Evolutionary conservation across 441 rosid species (phyloP).

Genomic region (Caryocar brasiliense): DNA sequence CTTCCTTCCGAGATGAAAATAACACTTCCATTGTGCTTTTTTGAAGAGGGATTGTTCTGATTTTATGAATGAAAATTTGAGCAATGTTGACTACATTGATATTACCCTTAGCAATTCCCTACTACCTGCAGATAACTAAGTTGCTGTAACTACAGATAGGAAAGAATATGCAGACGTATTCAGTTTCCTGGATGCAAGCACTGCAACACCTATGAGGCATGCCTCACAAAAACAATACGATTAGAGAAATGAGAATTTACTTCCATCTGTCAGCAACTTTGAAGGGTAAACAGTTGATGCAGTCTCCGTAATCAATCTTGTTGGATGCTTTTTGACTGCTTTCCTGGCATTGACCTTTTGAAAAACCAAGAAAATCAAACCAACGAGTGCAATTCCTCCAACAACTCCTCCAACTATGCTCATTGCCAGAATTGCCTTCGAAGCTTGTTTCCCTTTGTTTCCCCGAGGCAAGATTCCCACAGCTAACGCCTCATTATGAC

Average conservation of each 20-base stretch:
- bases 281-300: constrained; percentile 73
- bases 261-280: constrained; percentile 74
- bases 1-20: too few relatives aligned
- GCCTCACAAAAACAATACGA: too few relatives aligned
- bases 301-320: constrained; percentile 56
- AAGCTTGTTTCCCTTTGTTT: constrained; percentile 24
- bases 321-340: constrained; percentile 23
- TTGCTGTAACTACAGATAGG: too few relatives aligned
- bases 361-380: constrained; percentile 34
- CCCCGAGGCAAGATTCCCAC: constrained; percentile 62
- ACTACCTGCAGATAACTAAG: too few relatives aligned
- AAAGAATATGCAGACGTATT: too few relatives aligned
- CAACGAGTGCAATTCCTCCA: constrained; percentile 42
- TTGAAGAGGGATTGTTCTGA: too few relatives aligned
- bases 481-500: constrained; percentile 84
- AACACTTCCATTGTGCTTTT: too few relatives aligned
- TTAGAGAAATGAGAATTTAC: constrained; percentile 38
- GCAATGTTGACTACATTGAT: too few relatives aligned
- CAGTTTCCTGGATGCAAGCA: too few relatives aligned
- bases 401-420: constrained; percentile 49
- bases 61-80: too few relatives aligned
- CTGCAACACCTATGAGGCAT: too few relatives aligned
- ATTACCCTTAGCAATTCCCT: too few relatives aligned
- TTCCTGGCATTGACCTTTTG: constrained; percentile 28
- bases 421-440: constrained; percentile 34